phyloP scores from a whole-genome alignment of 2,329 filamentous ascomycete genomes.

The Trichoderma lentiforme region DNA sequence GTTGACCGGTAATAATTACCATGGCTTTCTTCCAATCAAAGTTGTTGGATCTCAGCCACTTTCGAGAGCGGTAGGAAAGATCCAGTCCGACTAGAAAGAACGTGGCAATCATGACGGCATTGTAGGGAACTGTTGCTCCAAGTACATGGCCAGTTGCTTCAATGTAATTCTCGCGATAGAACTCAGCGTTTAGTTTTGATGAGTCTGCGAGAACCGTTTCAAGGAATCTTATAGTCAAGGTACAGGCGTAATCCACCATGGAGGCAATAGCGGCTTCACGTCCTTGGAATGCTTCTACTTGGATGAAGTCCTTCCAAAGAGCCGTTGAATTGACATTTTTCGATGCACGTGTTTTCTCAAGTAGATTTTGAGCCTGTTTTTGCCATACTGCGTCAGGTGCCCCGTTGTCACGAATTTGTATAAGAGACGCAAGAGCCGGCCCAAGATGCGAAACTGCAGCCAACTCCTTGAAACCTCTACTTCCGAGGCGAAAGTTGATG shows the following conservation, averaged over 20 bases:
- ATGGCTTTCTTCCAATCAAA: neutral
- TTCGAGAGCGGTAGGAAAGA: neutral
- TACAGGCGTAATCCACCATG: neutral
- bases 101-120: neutral
- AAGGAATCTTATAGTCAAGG: neutral
- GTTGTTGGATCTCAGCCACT: neutral
- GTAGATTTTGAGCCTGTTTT: neutral
- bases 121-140: neutral
- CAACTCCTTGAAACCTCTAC: neutral
- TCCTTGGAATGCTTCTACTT: neutral
- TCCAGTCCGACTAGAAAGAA: neutral
- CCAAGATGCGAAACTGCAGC: neutral
- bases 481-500: neutral
- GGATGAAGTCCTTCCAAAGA: neutral
- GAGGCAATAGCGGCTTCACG: neutral
- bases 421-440: neutral
- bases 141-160: neutral
- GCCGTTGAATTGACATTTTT: neutral
- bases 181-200: neutral
- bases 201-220: neutral
- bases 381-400: neutral
- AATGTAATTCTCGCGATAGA: neutral
- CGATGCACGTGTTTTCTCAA: neutral
- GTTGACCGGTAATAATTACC: neutral
- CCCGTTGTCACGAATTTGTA: neutral